Base-by-base conservation (phyloP, 2,329 filamentous ascomycete species). In the Magnaporthiopsis rhizophila region DNA sequence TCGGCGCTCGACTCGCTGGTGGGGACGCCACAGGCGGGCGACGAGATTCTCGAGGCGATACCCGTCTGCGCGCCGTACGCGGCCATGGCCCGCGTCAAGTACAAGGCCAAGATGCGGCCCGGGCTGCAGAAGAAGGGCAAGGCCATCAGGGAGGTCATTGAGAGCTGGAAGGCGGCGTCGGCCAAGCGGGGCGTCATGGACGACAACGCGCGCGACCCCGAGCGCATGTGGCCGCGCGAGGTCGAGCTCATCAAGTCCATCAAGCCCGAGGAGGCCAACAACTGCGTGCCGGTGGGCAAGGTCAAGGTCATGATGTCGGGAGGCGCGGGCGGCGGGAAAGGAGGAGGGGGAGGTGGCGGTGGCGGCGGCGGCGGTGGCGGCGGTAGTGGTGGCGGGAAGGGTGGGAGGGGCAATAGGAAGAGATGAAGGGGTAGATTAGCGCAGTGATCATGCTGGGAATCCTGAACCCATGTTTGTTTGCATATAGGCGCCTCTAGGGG, bases 81-180 rank as follows among this genome's bases (percentile, higher is more conserved):
- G 30, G 86, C 87, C 1, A 76, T 89, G 68, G 81, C 77, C 2
- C 85, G 84, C 64, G 90, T 89, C 77, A 97, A 97, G 77, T 98
- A 97, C 80, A 96, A 96, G 76, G 91, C 88, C 64, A 99, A 99
- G 80, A 76, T 99, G 70, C 95, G 98, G 76, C 95, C 95, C 0
- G 95, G 95, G 0, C 78, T 87, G 0, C 83, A 89, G 68, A 99
- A 98, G 82, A 97, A 97, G 78, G 94, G 95, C 12, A 98, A 97
- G 74, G 93, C 92, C 0, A 87, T 97, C 61, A 91, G 91, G 74
- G 94, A 98, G 76, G 89, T 98, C 38, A 76, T 98, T n/a, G 86
- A 88, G 61, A 84, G 85, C 66, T 97, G 94, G 93, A 83, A 89
- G 68, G 76, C 81, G 26, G 91, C 87, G 62, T 84, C 86, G 8